Evolutionary conservation across 2,329 filamentous ascomycete species (phyloP).

Genomic region (Apiospora arundinis): DNA sequence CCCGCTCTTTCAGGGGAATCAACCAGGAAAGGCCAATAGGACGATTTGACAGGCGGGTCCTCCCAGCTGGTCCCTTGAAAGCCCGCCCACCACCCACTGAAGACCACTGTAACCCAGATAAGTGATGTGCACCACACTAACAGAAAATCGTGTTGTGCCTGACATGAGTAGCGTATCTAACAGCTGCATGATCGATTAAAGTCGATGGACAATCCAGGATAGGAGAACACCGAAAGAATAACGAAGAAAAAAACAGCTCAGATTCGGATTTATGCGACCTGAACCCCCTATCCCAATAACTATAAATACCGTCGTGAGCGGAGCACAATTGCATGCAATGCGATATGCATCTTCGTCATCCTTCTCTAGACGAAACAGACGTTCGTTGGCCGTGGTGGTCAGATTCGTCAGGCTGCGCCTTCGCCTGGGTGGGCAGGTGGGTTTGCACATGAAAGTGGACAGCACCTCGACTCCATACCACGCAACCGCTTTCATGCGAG

Average conservation of each 20-base stretch:
- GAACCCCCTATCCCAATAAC: not conserved
- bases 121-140: not conserved
- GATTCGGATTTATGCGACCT: not conserved
- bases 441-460: not conserved
- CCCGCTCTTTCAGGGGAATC: constrained; percentile 14
- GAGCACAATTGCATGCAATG: not conserved
- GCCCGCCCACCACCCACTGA: too few relatives aligned
- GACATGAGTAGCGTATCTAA: constrained; percentile 2
- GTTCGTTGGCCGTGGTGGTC: not conserved
- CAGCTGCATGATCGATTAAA: not conserved
- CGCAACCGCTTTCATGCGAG: constrained; percentile 1
- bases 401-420: not conserved
- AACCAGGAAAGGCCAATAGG: not conserved
- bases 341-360: not conserved
- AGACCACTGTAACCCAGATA: not conserved
- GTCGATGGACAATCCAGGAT: not conserved
- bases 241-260: too few relatives aligned
- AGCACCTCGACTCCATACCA: not conserved
- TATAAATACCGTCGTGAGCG: not conserved
- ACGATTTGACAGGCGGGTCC: not conserved
- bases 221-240: not conserved
- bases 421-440: not conserved
- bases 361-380: not conserved
- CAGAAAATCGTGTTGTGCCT: not conserved
- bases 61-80: not conserved